Evolutionary conservation across 495 filamentous ascomycete species (phyloP), one percentile per base, ranked within the genome.

Genomic region (Evansstolkia leycettana): DNA sequence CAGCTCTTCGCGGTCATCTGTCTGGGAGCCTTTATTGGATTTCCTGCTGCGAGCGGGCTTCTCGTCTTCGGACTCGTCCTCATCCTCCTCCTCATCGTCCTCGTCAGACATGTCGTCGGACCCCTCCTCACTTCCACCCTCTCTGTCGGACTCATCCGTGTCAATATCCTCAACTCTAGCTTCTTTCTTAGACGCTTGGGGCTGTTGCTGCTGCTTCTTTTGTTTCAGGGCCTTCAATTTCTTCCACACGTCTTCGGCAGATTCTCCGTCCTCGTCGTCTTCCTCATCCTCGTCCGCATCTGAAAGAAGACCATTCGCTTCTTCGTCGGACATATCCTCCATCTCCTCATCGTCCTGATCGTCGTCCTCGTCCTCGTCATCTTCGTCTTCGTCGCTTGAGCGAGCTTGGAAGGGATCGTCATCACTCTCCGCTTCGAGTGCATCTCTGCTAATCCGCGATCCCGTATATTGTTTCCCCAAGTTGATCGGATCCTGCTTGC

Each of bases 381-480:
- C 62, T 0, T 61, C 57, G 0, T 59, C 61, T 10, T 62, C 55
- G 2, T 60, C 65, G 2, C 43, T 42, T 14, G 45, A 47, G 29
- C 28, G 59, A 37, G 31, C 62, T 47, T 27, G 54, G 52, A 43
- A 65, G 35, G 42, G 63, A 51, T 68, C 61, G 15, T 75, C 67
- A 11, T 23, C 60, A 25, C 61, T 64, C 1, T 61, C 64, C 1
- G 57, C 57, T 20, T 74, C 65, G 7, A 88, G 65, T 0, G 70
- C 76, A 17, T 80, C 69, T 33, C 92, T 70, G 42, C 76, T 85
- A n/a, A 98, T 71, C 31, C 70, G 72, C 3, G 81, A 69, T 8
- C 89, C 90, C 28, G 72, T 65, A 52, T 98, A 98, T 50, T 85
- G 75, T 25, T 85, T 81, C 5, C 89, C 90, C 0, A 70, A 13